phyloP scores from a whole-genome alignment of 345 rosid species.

The Arabis alpina region DNA sequence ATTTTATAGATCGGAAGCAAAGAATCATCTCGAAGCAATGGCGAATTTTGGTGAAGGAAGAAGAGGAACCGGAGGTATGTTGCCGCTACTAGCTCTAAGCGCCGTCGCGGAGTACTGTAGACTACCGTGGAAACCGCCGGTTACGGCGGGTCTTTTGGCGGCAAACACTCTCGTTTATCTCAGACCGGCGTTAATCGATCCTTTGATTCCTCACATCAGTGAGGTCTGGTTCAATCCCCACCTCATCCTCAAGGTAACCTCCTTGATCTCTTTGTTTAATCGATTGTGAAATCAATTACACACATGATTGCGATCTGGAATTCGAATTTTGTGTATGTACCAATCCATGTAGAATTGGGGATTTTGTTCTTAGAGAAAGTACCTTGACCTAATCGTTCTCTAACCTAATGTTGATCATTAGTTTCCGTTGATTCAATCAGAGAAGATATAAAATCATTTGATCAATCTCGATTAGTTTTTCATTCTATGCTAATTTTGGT shows the following conservation, averaged over 20 bases:
- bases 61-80: conserved; percentile 61
- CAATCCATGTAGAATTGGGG: not conserved
- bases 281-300: not conserved
- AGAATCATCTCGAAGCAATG: conserved; percentile 32
- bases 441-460: not conserved
- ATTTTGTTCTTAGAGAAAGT: too few relatives aligned
- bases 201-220: conserved; percentile 65
- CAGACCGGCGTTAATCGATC: conserved; percentile 66
- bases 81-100: conserved; percentile 78
- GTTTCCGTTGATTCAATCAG: not conserved
- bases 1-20: conserved; percentile 12
- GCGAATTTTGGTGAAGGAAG: conserved; percentile 44
- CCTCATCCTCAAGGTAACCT: conserved; percentile 79
- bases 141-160: conserved; percentile 80
- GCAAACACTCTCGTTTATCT: conserved; percentile 77
- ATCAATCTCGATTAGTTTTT: conserved; percentile 19
- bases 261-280: not conserved
- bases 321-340: not conserved
- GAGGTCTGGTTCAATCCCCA: conserved; percentile 86
- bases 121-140: conserved; percentile 89
- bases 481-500: conserved; percentile 25
- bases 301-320: not conserved
- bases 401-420: not conserved
- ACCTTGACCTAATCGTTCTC: too few relatives aligned
- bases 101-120: conserved; percentile 72